Evolutionary conservation across 768 basidiomycete species (phyloP), one percentile per base, ranked within the genome.

Genomic region (Saitozyma podzolica): DNA sequence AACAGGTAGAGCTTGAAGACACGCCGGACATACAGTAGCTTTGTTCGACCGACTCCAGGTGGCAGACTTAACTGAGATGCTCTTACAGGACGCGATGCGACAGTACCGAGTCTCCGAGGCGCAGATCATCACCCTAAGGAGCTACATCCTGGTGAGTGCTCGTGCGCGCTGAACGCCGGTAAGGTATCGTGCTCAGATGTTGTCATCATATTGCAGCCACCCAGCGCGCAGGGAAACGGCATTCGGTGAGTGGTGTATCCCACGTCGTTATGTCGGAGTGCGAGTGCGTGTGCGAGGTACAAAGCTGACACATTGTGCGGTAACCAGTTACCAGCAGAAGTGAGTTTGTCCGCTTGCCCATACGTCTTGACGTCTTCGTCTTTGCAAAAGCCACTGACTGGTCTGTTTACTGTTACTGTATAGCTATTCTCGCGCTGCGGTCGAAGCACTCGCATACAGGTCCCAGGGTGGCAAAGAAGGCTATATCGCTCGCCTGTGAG

Each of bases 21-120:
- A 40, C 7, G 14, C 13, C 9, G 37, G 17, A n/a, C n/a, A n/a
- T n/a, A n/a, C n/a, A 20, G 29, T 17, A 29, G 2, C 29, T 29
- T 29, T 29, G 29, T 5, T 29, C 29, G 29, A 29, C 29, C 29
- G 29, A 29, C 29, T 5, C 5, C 29, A 29, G 5, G 5, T 29
- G 2, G 29, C 2, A 29, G 29, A 5, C 29, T 29, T 2, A 5
- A 29, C 29, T 29, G 29, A 29, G 29, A 29, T 29, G 29, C n/a
- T 29, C 8, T 2, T 40, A 2, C 40, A 72, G 70, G 65, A 65
- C 16, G 70, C 66, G 6, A 64, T 61, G 13, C 50, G 29, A 6
- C 40, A 57, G 9, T 68, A 40, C 50, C 62, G 65, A 19, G 57
- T 72, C 29, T 66, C 56, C 37, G 67, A 66, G 29, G 65, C 65